Evolutionary conservation across 768 basidiomycete species (phyloP).

Genomic region (Cystobasidium ongulense): DNA sequence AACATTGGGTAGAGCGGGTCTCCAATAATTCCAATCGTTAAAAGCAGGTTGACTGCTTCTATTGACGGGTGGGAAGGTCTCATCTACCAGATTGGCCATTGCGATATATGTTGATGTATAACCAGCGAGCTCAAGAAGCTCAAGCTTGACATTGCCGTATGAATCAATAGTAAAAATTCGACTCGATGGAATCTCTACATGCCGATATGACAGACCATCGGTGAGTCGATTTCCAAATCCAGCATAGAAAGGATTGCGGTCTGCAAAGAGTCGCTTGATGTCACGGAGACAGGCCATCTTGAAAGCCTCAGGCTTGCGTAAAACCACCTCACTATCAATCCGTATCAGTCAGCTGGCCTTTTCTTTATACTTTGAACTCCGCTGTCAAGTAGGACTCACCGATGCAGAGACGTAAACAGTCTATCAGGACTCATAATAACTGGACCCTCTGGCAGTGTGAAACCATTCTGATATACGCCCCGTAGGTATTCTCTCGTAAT

Average conservation of each 20-base stretch:
- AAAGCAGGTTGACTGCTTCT: slow-evolving; percentile 73
- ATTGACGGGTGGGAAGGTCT: slow-evolving; percentile 96
- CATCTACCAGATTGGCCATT: slow-evolving; percentile 99
- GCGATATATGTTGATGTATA: slow-evolving; percentile 96
- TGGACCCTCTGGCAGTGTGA: slow-evolving; percentile 92
- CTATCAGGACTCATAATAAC: slow-evolving; percentile 99
- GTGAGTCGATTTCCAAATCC: slow-evolving; percentile 98
- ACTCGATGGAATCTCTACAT: slow-evolving; percentile 84
- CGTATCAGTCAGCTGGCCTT: background rate
- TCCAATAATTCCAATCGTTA: slow-evolving; percentile 98
- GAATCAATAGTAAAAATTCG: slow-evolving; percentile 94
- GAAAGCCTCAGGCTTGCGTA: slow-evolving; percentile 99
- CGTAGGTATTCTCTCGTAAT: slow-evolving; percentile 89
- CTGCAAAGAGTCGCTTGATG: slow-evolving; percentile 79
- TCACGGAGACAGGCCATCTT: slow-evolving; percentile 98
- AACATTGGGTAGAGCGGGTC: slow-evolving; percentile 65
- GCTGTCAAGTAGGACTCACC: slow-evolving; percentile 52
- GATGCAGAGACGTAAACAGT: slow-evolving; percentile 83
- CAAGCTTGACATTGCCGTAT: slow-evolving; percentile 89
- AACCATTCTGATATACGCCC: slow-evolving; percentile 89
- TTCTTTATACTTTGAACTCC: background rate
- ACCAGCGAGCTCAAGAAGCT: slow-evolving; percentile 87
- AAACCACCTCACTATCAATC: slow-evolving; percentile 77
- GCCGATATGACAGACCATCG: slow-evolving; percentile 94
- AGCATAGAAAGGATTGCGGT: slow-evolving; percentile 67